phyloP scores from a whole-genome alignment of 441 rosid genomes.

The Aquilaria agallochum region DNA sequence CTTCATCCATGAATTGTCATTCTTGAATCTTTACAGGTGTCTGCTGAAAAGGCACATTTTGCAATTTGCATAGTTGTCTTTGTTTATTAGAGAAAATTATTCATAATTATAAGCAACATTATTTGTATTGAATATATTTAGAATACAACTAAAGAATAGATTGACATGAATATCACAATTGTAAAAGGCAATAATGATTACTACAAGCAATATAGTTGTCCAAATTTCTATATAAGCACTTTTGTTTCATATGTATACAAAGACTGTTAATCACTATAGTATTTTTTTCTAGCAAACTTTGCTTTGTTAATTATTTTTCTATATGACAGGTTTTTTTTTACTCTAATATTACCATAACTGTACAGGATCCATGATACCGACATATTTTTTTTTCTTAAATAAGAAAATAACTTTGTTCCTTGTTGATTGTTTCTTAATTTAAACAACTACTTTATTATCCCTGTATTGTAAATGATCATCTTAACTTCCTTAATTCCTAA shows the following conservation, averaged over 20 bases:
- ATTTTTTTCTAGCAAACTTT: slow-evolving; percentile 5
- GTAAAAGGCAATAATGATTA: no score
- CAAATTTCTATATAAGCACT: not conserved
- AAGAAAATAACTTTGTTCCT: slow-evolving; percentile 1
- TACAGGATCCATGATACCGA: slow-evolving; percentile 99
- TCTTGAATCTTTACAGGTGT: no score
- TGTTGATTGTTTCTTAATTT: no score
- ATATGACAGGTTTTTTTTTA: slow-evolving; percentile 78
- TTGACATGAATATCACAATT: no score
- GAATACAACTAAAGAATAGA: no score
- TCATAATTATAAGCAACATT: no score
- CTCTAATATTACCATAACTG: slow-evolving; percentile 80
- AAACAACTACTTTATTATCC: not conserved
- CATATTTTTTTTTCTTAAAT: slow-evolving; percentile 21
- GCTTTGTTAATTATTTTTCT: slow-evolving; percentile 8
- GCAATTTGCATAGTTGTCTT: no score
- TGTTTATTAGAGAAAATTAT: no score
- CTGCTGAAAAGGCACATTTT: no score
- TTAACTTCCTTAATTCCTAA: not conserved
- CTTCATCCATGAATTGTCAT: no score
- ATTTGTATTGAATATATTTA: no score
- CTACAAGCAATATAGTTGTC: no score
- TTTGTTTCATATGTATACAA: not conserved
- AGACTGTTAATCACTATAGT: not conserved
- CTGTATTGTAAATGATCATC: not conserved